Conservation (phyloP, 345 rosid genomes). For the Litchi chinensis region DNA sequence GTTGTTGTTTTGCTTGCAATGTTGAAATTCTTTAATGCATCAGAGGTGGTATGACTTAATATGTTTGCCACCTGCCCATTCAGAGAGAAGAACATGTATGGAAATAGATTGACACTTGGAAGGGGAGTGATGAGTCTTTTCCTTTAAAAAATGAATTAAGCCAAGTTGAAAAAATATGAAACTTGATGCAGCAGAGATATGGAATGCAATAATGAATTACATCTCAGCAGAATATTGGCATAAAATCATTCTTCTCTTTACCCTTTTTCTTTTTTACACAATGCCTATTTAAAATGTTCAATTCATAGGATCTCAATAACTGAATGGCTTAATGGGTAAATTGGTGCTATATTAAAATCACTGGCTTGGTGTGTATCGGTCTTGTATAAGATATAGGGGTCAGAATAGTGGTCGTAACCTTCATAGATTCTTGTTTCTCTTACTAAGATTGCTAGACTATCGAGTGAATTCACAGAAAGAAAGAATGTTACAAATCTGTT, state of each 20-base stretch:
- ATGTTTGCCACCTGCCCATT: not conserved
- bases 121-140: not conserved
- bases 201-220: not conserved
- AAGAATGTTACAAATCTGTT: not conserved
- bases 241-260: not conserved
- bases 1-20: not conserved
- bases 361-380: not conserved
- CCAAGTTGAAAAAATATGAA: not conserved
- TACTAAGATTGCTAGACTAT: not conserved
- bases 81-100: not conserved
- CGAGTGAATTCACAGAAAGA: not conserved
- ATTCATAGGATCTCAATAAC: not conserved
- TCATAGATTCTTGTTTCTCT: not conserved
- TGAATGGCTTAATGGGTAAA: not conserved
- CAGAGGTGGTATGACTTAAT: not conserved
- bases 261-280: not conserved
- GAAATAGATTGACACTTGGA: not conserved
- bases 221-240: not conserved
- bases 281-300: not conserved
- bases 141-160: not conserved
- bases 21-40: not conserved
- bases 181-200: not conserved
- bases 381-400: not conserved
- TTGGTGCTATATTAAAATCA: not conserved
- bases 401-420: not conserved